Percentiles rank a stretch among this genome's conserved stretches.
Conservation (phyloP, 805 yeast species). For the Myxozyma udenii region DNA sequence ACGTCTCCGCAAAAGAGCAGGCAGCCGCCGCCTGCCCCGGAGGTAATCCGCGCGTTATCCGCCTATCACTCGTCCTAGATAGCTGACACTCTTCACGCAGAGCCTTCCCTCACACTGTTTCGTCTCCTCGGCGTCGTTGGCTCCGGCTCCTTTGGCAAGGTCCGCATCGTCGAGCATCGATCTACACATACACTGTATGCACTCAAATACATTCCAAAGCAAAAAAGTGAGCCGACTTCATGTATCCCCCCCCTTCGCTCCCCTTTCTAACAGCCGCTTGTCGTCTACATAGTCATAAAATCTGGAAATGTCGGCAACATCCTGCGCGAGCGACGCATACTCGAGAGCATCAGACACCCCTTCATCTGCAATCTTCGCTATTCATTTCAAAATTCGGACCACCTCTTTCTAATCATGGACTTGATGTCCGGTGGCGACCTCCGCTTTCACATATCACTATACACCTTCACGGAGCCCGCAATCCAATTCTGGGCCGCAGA, state of each 20-base stretch:
- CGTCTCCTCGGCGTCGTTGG: slow-evolving; percentile 62
- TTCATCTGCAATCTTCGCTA: slow-evolving; percentile 34
- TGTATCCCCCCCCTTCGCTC: background rate
- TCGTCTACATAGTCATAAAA: slow-evolving; percentile 17
- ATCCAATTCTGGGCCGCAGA: slow-evolving; percentile 35
- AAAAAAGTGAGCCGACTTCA: slow-evolving; percentile 14
- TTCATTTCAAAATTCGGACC: slow-evolving; percentile 34
- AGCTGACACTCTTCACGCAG: background rate
- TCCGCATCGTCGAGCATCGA: slow-evolving; percentile 45
- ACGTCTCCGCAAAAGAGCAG: background rate
- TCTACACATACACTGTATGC: slow-evolving; percentile 30
- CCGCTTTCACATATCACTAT: slow-evolving; percentile 31
- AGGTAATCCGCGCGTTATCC: too few relatives aligned
- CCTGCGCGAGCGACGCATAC: slow-evolving; percentile 33
- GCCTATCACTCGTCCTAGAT: too few relatives aligned
- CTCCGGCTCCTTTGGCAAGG: slow-evolving; percentile 82
- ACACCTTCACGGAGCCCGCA: slow-evolving; percentile 33
- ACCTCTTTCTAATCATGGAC: slow-evolving; percentile 33
- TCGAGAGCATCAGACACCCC: slow-evolving; percentile 33
- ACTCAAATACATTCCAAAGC: slow-evolving; percentile 34
- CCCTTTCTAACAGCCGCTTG: background rate
- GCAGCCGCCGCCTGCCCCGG: too few relatives aligned
- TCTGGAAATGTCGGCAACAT: slow-evolving; percentile 25
- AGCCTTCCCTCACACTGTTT: slow-evolving; percentile 29
- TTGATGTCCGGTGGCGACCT: slow-evolving; percentile 37